Evolutionary conservation across 495 filamentous ascomycete genomes (phyloP).

Genomic region (Penicillium canariense): DNA sequence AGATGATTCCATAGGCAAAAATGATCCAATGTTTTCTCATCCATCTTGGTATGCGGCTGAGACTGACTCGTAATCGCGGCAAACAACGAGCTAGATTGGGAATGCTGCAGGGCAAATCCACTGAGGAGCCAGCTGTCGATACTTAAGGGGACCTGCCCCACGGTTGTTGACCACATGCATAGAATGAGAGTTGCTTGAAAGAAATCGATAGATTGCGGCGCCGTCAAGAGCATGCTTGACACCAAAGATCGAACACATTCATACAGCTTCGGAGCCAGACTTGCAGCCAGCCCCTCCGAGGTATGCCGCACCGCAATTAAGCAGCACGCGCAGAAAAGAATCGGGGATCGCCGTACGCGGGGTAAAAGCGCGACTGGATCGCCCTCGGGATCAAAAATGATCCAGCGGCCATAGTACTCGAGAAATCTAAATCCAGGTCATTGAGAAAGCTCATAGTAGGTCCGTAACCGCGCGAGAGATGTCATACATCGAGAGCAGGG

Average conservation of each 20-base stretch:
- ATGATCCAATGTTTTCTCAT: slow-evolving; percentile 21
- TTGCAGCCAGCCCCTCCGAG: slow-evolving; percentile 35
- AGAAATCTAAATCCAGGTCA: slow-evolving; percentile 14
- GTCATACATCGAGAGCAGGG: slow-evolving; percentile 27
- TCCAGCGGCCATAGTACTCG: slow-evolving; percentile 44
- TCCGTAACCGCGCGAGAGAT: neutral
- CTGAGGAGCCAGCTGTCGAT: slow-evolving; percentile 49
- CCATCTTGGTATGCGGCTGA: slow-evolving; percentile 7
- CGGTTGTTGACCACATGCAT: slow-evolving; percentile 49
- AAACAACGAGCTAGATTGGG: slow-evolving; percentile 39
- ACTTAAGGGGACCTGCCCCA: slow-evolving; percentile 45
- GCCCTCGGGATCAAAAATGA: slow-evolving; percentile 32
- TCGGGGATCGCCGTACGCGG: slow-evolving; percentile 33
- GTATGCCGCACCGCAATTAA: slow-evolving; percentile 47
- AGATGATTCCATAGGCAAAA: slow-evolving; percentile 49
- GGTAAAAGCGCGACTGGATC: slow-evolving; percentile 24
- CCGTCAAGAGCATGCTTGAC: slow-evolving; percentile 31
- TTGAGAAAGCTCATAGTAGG: neutral
- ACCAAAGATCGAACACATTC: slow-evolving; percentile 36
- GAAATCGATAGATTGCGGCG: slow-evolving; percentile 43
- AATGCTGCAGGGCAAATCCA: slow-evolving; percentile 46
- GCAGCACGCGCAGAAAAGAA: slow-evolving; percentile 42
- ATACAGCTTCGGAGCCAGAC: slow-evolving; percentile 38
- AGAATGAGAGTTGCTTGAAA: slow-evolving; percentile 45
- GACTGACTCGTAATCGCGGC: slow-evolving; percentile 16